A percentile compares a stretch with the other conserved stretches of the same genome.
Evolutionary conservation across 2,329 filamentous ascomycete genomes (phyloP).

Genomic region (Trichophyton equinum): DNA sequence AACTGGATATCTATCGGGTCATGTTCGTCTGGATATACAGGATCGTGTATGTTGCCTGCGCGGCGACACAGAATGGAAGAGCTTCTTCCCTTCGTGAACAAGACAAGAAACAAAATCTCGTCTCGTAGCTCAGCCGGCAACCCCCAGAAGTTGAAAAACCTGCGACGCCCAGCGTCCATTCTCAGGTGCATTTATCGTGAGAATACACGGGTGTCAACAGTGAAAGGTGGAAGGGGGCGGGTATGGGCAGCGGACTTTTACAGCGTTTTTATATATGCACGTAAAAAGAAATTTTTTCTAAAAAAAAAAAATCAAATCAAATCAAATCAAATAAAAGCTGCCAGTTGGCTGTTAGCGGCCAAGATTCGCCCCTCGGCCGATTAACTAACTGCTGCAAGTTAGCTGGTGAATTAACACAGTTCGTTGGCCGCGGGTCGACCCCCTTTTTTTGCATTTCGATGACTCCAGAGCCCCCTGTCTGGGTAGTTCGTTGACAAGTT

Average conservation of each 20-base stretch:
- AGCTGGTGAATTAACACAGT: too few relatives aligned
- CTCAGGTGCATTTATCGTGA: not conserved
- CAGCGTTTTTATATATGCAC: not conserved
- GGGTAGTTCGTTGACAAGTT: too few relatives aligned
- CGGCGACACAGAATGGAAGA: not conserved
- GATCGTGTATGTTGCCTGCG: not conserved
- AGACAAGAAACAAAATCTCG: slow-evolving; percentile 4
- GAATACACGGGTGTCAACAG: not conserved
- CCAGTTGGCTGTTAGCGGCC: not conserved
- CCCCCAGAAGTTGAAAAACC: not conserved
- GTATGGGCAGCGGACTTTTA: not conserved
- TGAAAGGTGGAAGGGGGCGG: not conserved
- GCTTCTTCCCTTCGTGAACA: not conserved
- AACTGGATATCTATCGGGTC: not conserved
- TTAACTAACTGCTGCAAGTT: not conserved
- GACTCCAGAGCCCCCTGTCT: too few relatives aligned
- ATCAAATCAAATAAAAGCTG: too few relatives aligned
- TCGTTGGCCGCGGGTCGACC: too few relatives aligned
- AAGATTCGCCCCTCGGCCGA: not conserved
- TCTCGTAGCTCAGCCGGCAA: slow-evolving; percentile 3
- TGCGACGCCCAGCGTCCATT: not conserved
- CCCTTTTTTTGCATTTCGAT: too few relatives aligned
- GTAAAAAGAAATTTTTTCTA: not conserved
- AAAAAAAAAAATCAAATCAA: too few relatives aligned
- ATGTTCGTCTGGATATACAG: not conserved